Evolutionary conservation across 148 eudicot species (phyloP), one percentile per base, ranked within the genome.

Genomic region (Fallopia convolvulus): DNA sequence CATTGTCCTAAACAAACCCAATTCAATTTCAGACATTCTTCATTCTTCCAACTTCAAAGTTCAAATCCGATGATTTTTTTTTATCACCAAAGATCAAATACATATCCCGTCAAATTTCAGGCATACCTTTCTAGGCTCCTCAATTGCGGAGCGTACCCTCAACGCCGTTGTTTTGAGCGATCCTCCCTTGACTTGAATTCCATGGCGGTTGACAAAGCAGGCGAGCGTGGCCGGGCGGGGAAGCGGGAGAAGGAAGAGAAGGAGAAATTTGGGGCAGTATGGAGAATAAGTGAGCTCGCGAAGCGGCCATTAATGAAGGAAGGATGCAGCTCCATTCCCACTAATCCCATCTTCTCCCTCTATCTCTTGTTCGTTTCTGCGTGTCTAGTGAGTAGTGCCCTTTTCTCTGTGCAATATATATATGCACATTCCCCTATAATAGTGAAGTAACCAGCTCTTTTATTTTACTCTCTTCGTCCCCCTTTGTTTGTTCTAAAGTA

Each of bases 1-100:
- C 87, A 84, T 83, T 70, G 61, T 75, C 82, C 99, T 91, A 86
- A 66, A 53, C 23, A 79, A 74, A 46, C 8, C 75, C 72, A 68
- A 76, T 56, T 55, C 70, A 68, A 68, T 68, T 68, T 36, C 46
- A 68, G 72, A 21, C 20, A 36, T 39, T 36, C 40, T 65, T 65
- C 70, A 18, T 65, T 30, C 72, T 33, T 68, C 44, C 72, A 68
- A 68, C 23, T 68, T 46, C 72, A 68, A 15, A n/a, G n/a, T n/a
- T n/a, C n/a, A n/a, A 68, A 36, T 39, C 46, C 42, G 46, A 1
- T 15, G 9, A 8, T 23, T 50, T 50, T 44, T 44, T 36, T 48
- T 13, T 23, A n/a, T 74, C 42, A 18, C 44, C 32, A 13, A 5
- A 26, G 12, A 63, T 63, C 70, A 23, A 63, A 9, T 4, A 26